Evolutionary conservation across 2,329 filamentous ascomycete genomes (phyloP).

Genomic region (Botrytis deweyae): DNA sequence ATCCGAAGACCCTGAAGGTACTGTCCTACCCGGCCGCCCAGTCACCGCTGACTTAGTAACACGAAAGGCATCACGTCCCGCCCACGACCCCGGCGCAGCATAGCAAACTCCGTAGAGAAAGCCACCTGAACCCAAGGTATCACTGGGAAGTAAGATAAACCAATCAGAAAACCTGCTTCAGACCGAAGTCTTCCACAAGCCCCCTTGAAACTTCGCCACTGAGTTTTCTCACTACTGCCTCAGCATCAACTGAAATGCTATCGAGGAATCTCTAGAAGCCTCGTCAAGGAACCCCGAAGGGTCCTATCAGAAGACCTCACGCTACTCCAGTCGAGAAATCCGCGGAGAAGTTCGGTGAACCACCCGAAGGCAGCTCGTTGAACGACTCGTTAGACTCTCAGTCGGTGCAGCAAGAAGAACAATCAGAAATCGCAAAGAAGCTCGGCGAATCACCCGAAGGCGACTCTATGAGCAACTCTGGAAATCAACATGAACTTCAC

Average conservation of each 20-base stretch:
- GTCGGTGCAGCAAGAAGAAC: constrained; percentile 10
- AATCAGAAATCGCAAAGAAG: constrained; percentile 10
- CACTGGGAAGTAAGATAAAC: constrained; percentile 9
- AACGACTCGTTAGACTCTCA: constrained; percentile 6
- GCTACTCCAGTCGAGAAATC: constrained; percentile 6
- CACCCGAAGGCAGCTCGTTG: neutral
- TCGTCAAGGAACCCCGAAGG: constrained; percentile 1
- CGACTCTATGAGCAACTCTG: neutral
- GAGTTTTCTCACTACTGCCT: constrained; percentile 13
- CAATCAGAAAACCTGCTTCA: constrained; percentile 3
- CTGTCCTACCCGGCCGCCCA: constrained; percentile 6
- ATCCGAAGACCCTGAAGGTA: neutral
- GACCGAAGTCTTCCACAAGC: constrained; percentile 8
- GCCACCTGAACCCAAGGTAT: constrained; percentile 13
- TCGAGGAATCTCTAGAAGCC: constrained; percentile 4
- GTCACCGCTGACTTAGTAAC: constrained; percentile 7
- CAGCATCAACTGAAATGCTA: constrained; percentile 15
- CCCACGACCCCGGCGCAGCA: constrained; percentile 15
- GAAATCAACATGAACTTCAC: constrained; percentile 9
- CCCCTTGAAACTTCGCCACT: constrained; percentile 7
- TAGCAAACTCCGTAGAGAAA: constrained; percentile 4
- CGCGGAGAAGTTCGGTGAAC: constrained; percentile 1
- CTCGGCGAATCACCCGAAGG: neutral
- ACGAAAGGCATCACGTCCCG: neutral
- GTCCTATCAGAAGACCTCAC: neutral